Evolutionary conservation across 1,139 yeast genomes (phyloP), one percentile per base, ranked within the genome.

Genomic region (Hyphopichia buzzinii): DNA sequence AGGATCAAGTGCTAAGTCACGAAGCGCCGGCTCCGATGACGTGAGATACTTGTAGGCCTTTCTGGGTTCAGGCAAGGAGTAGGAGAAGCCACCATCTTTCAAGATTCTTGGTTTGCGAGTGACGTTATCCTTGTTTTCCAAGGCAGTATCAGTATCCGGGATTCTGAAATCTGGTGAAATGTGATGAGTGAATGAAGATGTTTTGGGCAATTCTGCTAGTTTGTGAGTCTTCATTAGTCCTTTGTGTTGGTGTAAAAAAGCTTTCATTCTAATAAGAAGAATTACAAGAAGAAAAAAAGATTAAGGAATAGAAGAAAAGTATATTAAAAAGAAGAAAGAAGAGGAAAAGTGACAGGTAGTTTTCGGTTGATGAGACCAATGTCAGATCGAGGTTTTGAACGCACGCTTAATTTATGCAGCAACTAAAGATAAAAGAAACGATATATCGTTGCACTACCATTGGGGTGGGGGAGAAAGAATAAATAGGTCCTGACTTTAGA

Each of bases 81-180:
- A 88, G 3, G 92, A 79, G 52, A 72, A 92, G 25, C 81, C 81
- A 3, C 96, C 95, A 6, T 65, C 63, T 26, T 68, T 55, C 8
- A 88, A 67, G 2, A 69, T 65, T 36, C 97, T 68, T 1, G 95
- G 92, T 11, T 59, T 65, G 39, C 65, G 63, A 34, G 62, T 58
- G 22, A 70, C 41, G 37, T 62, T 53, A 21, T 60, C 53, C 13
- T 50, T 63, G 46, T 67, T 68, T 12, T 57, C 55, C 12, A 70
- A 52, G 1, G 92, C 84, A 2, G 61, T 67, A 8, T 69, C 69
- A 4, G 68, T 59, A 0, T 77, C 59, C 1, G 84, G 80, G 23
- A 84, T 69, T 26, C 67, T 59, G 6, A 74, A 65, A 50, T 88
- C 96, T 0, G 95, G 81, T 0, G 68, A 59, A 31, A 85, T 57